A percentile compares a stretch with the other conserved stretches of the same genome.
Evolutionary conservation across 225 moss, liverwort and hornwort genomes (phyloP).

Genomic region (Neckera pumila): DNA sequence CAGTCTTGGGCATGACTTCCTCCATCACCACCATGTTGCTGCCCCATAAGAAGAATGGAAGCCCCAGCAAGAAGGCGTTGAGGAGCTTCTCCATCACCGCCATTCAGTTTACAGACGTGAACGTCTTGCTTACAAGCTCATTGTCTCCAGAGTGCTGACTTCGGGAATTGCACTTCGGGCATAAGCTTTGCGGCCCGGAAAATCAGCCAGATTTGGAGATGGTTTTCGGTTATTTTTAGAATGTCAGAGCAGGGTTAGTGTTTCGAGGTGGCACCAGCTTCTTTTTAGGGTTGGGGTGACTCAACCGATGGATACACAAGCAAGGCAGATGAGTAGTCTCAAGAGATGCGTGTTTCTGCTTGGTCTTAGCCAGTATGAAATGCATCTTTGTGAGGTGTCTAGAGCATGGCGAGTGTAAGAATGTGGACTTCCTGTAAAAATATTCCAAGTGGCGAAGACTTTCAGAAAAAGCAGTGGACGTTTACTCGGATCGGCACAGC

Average conservation of each 20-base stretch:
- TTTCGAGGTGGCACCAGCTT: neutral
- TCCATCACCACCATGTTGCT: constrained; percentile 83
- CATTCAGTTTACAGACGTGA: neutral
- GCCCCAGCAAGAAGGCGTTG: constrained; percentile 30
- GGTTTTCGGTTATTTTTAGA: neutral
- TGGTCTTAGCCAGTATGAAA: too few relatives aligned
- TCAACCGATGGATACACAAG: too few relatives aligned
- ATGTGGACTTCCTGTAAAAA: neutral
- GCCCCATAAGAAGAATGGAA: constrained; percentile 77
- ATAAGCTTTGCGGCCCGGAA: neutral
- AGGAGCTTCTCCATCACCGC: neutral
- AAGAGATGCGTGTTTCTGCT: too few relatives aligned
- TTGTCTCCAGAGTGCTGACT: neutral
- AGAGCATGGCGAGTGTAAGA: neutral
- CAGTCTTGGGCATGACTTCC: constrained; percentile 55
- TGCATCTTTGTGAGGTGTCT: neutral
- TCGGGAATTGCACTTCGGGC: neutral
- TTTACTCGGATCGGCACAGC: neutral
- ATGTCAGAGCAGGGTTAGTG: too few relatives aligned
- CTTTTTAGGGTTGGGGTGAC: neutral
- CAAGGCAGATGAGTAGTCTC: too few relatives aligned
- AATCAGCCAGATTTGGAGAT: neutral
- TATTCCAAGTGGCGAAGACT: neutral
- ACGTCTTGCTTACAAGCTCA: neutral
- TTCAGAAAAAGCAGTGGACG: neutral